These are phyloP conservation scores for Lantana camara DNA, from an alignment of 257 asterid species.

Conservation along the genomic window DNA sequence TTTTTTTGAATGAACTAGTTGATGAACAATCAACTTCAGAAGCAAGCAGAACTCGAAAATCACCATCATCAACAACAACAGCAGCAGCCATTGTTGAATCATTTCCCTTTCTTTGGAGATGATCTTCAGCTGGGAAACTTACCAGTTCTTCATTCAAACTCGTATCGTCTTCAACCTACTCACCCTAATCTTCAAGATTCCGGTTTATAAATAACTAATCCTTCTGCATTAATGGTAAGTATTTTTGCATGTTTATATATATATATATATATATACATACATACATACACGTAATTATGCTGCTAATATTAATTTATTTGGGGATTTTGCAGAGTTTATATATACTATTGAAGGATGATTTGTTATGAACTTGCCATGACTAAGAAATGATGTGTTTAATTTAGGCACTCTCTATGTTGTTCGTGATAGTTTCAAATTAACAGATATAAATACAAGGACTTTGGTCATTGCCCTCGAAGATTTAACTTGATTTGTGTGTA, in stretches of 20 bases:
- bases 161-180: slow-evolving; percentile 58
- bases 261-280: no score
- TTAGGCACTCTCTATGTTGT: background rate
- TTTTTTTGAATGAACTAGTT: slow-evolving; percentile 32
- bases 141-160: slow-evolving; percentile 36
- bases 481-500: background rate
- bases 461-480: slow-evolving; percentile 1
- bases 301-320: background rate
- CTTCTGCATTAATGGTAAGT: no score
- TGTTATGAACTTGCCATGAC: background rate
- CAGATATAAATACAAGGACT: background rate
- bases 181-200: slow-evolving; percentile 71
- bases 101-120: slow-evolving; percentile 62
- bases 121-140: slow-evolving; percentile 51
- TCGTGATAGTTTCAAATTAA: background rate
- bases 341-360: background rate
- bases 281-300: background rate
- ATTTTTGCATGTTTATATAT: no score
- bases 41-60: slow-evolving; percentile 49
- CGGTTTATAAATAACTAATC: background rate
- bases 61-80: slow-evolving; percentile 44
- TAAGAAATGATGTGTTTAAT: background rate
- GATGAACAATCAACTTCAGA: slow-evolving; percentile 56
- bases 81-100: slow-evolving; percentile 54
- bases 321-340: slow-evolving; percentile 29